phyloP scores from a whole-genome alignment of 345 rosid species.

The Cochlearia excelsa region DNA sequence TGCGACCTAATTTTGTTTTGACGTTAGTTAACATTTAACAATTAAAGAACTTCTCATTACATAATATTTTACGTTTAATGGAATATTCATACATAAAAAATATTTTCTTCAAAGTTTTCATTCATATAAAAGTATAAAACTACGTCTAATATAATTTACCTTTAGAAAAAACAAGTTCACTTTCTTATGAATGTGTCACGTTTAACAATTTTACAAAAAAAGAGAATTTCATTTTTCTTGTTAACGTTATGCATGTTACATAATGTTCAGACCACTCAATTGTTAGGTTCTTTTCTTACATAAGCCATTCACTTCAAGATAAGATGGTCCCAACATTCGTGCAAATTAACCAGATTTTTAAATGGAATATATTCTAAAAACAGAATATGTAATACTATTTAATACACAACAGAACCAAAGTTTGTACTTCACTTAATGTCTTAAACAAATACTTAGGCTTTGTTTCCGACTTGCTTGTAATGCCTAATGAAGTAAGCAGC shows the following conservation, averaged over 20 bases:
- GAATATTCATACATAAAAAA: too few species aligned
- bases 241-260: neutral
- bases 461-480: neutral
- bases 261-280: constrained; percentile 7
- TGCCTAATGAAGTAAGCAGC: neutral
- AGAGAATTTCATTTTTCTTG: neutral
- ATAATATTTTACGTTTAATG: neutral
- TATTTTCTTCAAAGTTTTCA: neutral
- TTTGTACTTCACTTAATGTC: constrained; percentile 4
- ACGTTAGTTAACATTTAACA: constrained; percentile 19
- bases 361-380: constrained; percentile 1
- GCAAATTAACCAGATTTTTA: neutral
- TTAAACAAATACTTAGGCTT: constrained; percentile 16
- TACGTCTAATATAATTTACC: too few species aligned
- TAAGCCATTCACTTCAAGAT: constrained; percentile 15
- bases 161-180: neutral
- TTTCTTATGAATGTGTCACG: neutral
- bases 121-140: neutral
- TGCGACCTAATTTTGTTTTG: constrained; percentile 11
- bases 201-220: neutral
- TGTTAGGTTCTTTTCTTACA: neutral
- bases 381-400: neutral
- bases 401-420: constrained; percentile 15
- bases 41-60: neutral
- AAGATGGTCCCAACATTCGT: constrained; percentile 4